Conservation (phyloP, 129 eudicot genomes). For the Lactuca saligna region DNA sequence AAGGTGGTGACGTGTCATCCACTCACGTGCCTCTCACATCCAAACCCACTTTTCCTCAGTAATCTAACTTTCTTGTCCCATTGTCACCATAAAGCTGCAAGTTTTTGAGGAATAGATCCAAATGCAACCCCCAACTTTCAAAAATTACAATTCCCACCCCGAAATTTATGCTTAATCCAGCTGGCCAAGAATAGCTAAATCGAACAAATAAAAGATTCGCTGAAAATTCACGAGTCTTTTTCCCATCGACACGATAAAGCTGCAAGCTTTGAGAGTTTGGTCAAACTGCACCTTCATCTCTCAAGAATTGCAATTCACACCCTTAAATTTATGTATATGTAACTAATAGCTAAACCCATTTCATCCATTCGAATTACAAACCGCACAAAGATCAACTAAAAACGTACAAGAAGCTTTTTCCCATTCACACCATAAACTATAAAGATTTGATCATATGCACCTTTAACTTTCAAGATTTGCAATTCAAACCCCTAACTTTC, state of each 20-base stretch:
- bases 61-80: slow-evolving; percentile 32
- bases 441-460: neutral
- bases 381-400: neutral
- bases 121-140: slow-evolving; percentile 27
- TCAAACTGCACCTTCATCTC: too few species aligned
- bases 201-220: slow-evolving; percentile 33
- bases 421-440: slow-evolving; percentile 28
- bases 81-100: slow-evolving; percentile 27
- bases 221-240: slow-evolving; percentile 31
- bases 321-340: too few species aligned
- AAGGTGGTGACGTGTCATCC: slow-evolving; percentile 30
- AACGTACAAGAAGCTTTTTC: neutral
- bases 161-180: slow-evolving; percentile 21
- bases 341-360: neutral
- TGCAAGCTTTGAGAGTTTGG: too few species aligned
- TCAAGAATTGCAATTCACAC: too few species aligned
- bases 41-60: slow-evolving; percentile 30
- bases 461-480: slow-evolving; percentile 22
- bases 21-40: slow-evolving; percentile 40
- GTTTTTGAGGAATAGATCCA: neutral
- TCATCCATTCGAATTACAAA: neutral
- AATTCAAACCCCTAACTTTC: slow-evolving; percentile 8
- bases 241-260: too few species aligned
- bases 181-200: slow-evolving; percentile 30
- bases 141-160: slow-evolving; percentile 3